Conservation (phyloP, 1,284 basidiomycete species). For the Tylopilus orsonianus region DNA sequence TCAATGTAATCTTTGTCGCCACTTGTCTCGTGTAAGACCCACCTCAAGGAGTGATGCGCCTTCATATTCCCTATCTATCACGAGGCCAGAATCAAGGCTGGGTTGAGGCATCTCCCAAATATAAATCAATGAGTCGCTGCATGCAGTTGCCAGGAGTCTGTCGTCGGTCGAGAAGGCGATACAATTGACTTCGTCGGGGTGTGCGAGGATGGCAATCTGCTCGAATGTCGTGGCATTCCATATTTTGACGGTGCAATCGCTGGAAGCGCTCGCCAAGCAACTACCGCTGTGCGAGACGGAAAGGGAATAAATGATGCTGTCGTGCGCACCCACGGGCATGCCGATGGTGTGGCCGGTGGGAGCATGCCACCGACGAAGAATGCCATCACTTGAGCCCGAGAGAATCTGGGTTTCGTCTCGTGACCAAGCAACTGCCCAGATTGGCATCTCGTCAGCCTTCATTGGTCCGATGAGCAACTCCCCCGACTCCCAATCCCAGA, state of each 20-base stretch:
- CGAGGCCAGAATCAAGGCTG: conserved; percentile 31
- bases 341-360: conserved; percentile 23
- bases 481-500: conserved; percentile 31
- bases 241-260: conserved; percentile 31
- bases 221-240: conserved; percentile 32
- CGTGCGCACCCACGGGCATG: conserved; percentile 26
- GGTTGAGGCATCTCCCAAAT: conserved; percentile 31
- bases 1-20: conserved; percentile 5
- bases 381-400: conserved; percentile 27
- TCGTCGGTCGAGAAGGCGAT: conserved; percentile 29
- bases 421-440: conserved; percentile 34
- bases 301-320: conserved; percentile 29
- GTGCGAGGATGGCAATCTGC: conserved; percentile 22
- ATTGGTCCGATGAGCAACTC: conserved; percentile 27
- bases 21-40: conserved; percentile 8
- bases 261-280: conserved; percentile 31
- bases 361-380: conserved; percentile 28
- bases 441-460: conserved; percentile 20
- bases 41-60: conserved; percentile 30
- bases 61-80: conserved; percentile 24
- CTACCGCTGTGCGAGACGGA: conserved; percentile 28
- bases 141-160: conserved; percentile 28
- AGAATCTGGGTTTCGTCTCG: conserved; percentile 29
- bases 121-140: conserved; percentile 26
- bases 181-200: conserved; percentile 27